These are phyloP conservation scores for Eruca vesicaria DNA, from an alignment of 441 rosid genomes.

Conservation along the genomic window DNA sequence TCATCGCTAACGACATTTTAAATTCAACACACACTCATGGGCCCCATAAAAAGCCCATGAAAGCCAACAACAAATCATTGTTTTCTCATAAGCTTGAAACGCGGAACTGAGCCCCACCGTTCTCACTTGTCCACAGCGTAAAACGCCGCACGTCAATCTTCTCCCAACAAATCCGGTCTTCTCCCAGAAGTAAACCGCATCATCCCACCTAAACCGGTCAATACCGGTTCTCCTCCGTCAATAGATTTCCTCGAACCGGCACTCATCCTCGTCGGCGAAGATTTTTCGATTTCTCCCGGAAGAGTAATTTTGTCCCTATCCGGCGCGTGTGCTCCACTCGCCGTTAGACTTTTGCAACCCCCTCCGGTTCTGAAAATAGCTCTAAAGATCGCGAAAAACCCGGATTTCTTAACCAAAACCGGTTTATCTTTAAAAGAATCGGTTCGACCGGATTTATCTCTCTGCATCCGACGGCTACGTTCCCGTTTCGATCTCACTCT, in stretches of 20 bases:
- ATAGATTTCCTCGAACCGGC: conserved; percentile 20
- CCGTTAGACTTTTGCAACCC: conserved; percentile 28
- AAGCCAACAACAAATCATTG: conserved; percentile 4
- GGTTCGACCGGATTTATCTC: conserved; percentile 43
- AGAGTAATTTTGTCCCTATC: background rate
- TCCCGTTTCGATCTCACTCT: conserved; percentile 82
- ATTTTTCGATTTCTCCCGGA: conserved; percentile 35
- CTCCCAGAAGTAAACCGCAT: conserved; percentile 84
- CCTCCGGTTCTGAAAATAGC: conserved; percentile 50
- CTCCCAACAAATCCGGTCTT: conserved; percentile 63
- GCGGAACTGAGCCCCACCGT: conserved; percentile 17
- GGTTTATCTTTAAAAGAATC: conserved; percentile 30
- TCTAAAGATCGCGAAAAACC: conserved; percentile 55
- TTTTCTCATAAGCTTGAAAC: conserved; percentile 7
- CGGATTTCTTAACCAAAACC: conserved; percentile 36
- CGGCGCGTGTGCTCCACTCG: conserved; percentile 16
- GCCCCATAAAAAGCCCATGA: background rate
- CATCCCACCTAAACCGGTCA: conserved; percentile 65
- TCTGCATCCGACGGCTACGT: conserved; percentile 51
- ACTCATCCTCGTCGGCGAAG: conserved; percentile 32
- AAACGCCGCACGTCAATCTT: conserved; percentile 34
- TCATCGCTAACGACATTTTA: conserved; percentile 27
- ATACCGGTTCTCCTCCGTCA: conserved; percentile 16
- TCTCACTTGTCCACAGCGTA: background rate
- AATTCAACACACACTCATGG: conserved; percentile 9